Evolutionary conservation across 2,329 filamentous ascomycete species (phyloP).

Genomic region (Grosmannia serpens): DNA sequence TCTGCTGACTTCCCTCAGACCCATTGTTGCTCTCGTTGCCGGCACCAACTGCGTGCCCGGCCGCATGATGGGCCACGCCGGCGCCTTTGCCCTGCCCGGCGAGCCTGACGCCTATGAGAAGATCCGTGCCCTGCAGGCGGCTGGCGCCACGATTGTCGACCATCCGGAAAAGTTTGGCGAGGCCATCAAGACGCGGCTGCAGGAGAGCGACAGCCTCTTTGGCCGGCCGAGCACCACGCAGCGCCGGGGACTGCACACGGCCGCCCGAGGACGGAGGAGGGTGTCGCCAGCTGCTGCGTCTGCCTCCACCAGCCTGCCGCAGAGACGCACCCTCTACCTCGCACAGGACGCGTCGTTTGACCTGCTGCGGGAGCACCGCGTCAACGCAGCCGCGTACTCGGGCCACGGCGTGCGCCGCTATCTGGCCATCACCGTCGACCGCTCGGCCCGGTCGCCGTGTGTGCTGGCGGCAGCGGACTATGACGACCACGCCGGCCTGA

Average conservation of each 20-base stretch:
- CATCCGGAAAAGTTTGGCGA: conserved; percentile 66
- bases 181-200: conserved; percentile 51
- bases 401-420: conserved; percentile 30
- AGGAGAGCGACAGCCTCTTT: conserved; percentile 15
- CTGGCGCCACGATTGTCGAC: conserved; percentile 58
- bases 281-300: conserved; percentile 13
- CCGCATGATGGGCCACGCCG: conserved; percentile 68
- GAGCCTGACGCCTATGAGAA: conserved; percentile 57
- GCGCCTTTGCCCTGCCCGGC: conserved; percentile 56
- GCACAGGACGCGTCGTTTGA: conserved; percentile 24
- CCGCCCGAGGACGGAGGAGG: conserved; percentile 11
- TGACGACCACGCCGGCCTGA: conserved; percentile 7
- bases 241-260: conserved; percentile 40
- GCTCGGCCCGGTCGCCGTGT: conserved; percentile 49
- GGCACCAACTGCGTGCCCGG: conserved; percentile 52
- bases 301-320: conserved; percentile 14
- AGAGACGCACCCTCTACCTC: conserved; percentile 43
- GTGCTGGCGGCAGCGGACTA: conserved; percentile 43
- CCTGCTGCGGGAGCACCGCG: conserved; percentile 39
- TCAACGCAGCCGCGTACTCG: conserved; percentile 28
- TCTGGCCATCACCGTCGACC: conserved; percentile 54
- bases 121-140: conserved; percentile 51
- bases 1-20: conserved; percentile 29
- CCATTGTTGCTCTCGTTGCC: conserved; percentile 61
- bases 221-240: conserved; percentile 13